These are phyloP conservation scores for Cornus suecica DNA, from an alignment of 148 eudicot genomes.

Conservation along the genomic window DNA sequence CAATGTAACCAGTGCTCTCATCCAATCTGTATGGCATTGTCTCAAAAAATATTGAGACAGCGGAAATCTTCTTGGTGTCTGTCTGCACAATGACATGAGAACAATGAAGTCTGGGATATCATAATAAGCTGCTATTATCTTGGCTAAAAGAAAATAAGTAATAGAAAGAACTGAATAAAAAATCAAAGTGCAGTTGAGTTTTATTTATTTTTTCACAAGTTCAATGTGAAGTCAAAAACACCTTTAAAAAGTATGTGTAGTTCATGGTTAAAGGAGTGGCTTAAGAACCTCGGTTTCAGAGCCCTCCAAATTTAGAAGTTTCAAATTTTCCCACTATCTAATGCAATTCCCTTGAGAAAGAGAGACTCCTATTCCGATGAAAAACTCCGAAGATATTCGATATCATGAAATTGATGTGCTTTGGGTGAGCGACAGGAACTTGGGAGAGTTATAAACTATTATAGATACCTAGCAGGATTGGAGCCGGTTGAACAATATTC, in stretches of 20 bases:
- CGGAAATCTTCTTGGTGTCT: slow-evolving; percentile 97
- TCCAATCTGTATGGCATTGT: slow-evolving; percentile 98
- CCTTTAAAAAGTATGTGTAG: not conserved
- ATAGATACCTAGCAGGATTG: not conserved
- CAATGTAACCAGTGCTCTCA: slow-evolving; percentile 93
- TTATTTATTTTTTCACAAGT: no score
- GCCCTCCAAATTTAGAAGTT: not conserved
- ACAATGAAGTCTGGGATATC: not conserved
- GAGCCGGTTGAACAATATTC: no score
- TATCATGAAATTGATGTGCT: no score
- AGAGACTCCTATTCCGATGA: not conserved
- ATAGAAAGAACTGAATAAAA: no score
- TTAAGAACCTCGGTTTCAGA: no score
- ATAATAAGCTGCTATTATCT: not conserved
- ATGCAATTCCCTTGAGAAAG: not conserved
- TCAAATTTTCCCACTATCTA: not conserved
- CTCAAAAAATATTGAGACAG: slow-evolving; percentile 95
- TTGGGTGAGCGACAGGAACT: no score
- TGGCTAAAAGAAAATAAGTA: not conserved
- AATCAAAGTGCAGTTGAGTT: not conserved
- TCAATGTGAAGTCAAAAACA: not conserved
- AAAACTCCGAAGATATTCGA: no score
- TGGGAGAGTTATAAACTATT: no score
- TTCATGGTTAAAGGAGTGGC: not conserved
- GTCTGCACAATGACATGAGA: slow-evolving; percentile 49